Conservation (phyloP, 2,329 filamentous ascomycete species). For the Paracoccidioides brasiliensis region DNA sequence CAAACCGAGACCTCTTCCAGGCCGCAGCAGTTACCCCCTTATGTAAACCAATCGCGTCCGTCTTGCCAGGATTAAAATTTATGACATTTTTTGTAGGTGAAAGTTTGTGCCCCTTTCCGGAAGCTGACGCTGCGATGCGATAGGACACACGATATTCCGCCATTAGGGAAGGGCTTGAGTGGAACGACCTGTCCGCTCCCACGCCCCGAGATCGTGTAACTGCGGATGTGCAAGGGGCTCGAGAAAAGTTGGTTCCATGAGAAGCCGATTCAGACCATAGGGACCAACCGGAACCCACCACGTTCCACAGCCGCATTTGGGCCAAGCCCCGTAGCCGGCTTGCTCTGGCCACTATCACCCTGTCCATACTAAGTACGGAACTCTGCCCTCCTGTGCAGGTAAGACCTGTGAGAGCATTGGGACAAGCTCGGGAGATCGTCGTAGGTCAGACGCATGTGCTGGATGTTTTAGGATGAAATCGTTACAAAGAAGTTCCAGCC, state of each 20-base stretch:
- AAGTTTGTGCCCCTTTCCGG: slow-evolving; percentile 57
- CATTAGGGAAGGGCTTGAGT: slow-evolving; percentile 15
- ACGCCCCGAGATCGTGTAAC: neutral
- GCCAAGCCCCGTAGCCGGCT: slow-evolving; percentile 16
- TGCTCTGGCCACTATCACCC: slow-evolving; percentile 19
- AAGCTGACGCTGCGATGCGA: slow-evolving; percentile 60
- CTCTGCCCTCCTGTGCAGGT: slow-evolving; percentile 8
- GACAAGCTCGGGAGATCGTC: neutral
- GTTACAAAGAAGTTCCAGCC: neutral
- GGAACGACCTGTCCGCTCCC: slow-evolving; percentile 15
- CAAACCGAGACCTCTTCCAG: slow-evolving; percentile 51
- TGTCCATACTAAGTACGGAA: slow-evolving; percentile 15
- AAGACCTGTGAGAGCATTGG: slow-evolving; percentile 11
- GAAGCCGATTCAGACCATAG: neutral
- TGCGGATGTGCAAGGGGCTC: neutral
- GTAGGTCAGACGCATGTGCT: slow-evolving; percentile 8
- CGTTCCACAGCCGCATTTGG: slow-evolving; percentile 4
- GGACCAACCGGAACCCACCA: slow-evolving; percentile 2
- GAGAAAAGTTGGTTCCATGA: neutral
- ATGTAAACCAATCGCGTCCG: slow-evolving; percentile 26
- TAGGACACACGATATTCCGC: slow-evolving; percentile 43
- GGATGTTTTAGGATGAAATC: neutral
- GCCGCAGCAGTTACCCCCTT: slow-evolving; percentile 36
- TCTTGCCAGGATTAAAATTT: slow-evolving; percentile 49
- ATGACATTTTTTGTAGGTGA: slow-evolving; percentile 57